These are phyloP conservation scores for Kuraishia molischiana DNA, from an alignment of 805 yeast genomes.

Conservation along the genomic window DNA sequence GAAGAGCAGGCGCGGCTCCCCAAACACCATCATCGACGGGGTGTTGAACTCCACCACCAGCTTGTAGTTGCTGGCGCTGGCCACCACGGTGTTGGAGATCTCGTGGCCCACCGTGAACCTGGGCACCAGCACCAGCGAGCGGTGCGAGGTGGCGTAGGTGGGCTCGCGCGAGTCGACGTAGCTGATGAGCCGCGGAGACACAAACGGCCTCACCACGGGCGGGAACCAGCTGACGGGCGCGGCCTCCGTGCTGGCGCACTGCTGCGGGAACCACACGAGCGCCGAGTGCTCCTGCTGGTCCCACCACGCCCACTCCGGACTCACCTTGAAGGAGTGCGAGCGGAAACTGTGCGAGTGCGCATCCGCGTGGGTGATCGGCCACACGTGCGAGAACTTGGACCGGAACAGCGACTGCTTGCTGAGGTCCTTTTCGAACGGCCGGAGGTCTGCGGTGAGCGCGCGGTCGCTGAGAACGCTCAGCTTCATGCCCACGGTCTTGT, in stretches of 20 bases:
- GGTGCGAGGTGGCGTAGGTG: neutral
- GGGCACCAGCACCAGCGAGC: neutral
- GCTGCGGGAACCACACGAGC: neutral
- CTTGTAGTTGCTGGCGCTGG: neutral
- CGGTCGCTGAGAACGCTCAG: constrained; percentile 14
- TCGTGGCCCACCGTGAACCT: neutral
- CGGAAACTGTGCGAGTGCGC: neutral
- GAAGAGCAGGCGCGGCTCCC: constrained; percentile 7
- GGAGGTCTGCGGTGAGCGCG: constrained; percentile 9
- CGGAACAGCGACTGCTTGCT: constrained; percentile 7
- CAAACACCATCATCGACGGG: neutral
- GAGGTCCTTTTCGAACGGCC: constrained; percentile 13
- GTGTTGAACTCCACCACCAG: constrained; percentile 1
- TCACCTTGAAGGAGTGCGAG: neutral
- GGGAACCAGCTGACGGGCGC: constrained; percentile 1
- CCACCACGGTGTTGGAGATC: neutral
- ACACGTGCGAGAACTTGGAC: constrained; percentile 10
- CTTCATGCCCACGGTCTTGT: constrained; percentile 7
- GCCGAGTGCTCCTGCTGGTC: neutral
- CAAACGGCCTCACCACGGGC: neutral
- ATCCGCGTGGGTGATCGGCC: constrained; percentile 16
- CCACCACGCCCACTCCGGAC: neutral
- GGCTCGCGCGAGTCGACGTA: neutral
- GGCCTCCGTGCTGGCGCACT: neutral
- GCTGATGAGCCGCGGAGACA: constrained; percentile 1